A percentile compares a stretch with the other conserved stretches of the same genome.
phyloP scores from a whole-genome alignment of 305 asterid species.

The Rubia tinctorum region DNA sequence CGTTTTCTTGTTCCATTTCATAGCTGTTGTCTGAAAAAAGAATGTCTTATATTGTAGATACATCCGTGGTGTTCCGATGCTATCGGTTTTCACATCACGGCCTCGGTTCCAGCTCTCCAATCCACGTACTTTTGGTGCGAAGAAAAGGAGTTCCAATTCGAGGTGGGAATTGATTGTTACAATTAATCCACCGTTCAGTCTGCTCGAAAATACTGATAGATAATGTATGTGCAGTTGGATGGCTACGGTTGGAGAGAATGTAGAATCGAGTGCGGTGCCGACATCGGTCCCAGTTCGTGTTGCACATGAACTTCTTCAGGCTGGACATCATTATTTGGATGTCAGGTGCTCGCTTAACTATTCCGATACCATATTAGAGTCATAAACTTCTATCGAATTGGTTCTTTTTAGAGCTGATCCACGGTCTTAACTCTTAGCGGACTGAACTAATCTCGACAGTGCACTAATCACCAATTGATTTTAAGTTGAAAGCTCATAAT shows the following conservation, averaged over 20 bases:
- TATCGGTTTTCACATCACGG: slow-evolving; percentile 22
- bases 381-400: no score
- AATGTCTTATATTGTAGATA: slow-evolving; percentile 4
- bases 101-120: slow-evolving; percentile 32
- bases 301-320: slow-evolving; percentile 68
- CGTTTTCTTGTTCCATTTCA: background rate
- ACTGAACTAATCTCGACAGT: background rate
- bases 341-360: slow-evolving; percentile 40
- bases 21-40: background rate
- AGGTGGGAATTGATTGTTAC: slow-evolving; percentile 23
- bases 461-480: background rate
- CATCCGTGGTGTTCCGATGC: slow-evolving; percentile 21
- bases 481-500: no score
- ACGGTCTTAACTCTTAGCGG: no score
- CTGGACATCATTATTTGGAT: slow-evolving; percentile 69
- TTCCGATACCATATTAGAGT: no score
- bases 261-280: slow-evolving; percentile 38
- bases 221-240: slow-evolving; percentile 32
- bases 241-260: slow-evolving; percentile 37
- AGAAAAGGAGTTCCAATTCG: slow-evolving; percentile 33
- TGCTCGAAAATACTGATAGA: background rate
- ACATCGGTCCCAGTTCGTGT: slow-evolving; percentile 76
- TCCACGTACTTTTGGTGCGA: slow-evolving; percentile 24
- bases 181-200: background rate
- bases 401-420: no score